Evolutionary conservation across 148 eudicot genomes (phyloP).

Genomic region (Amaranthus cruentus): DNA sequence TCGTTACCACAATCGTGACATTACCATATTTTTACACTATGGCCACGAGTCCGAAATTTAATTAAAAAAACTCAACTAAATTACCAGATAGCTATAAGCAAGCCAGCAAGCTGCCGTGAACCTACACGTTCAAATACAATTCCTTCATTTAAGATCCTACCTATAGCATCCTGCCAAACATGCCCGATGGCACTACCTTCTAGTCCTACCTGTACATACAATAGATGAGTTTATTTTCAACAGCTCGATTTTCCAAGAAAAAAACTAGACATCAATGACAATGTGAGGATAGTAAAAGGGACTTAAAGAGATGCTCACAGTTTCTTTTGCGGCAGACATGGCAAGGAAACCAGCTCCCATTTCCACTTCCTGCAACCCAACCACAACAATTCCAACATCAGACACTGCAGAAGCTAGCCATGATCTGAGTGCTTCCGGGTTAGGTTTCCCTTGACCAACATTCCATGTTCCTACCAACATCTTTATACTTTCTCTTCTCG

Average conservation of each 20-base stretch:
- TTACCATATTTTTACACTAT: no score
- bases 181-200: conserved; percentile 98
- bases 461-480: conserved; percentile 96
- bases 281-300: background rate
- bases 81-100: conserved; percentile 95
- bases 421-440: conserved; percentile 64
- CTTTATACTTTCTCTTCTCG: conserved; percentile 57
- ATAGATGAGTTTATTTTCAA: conserved; percentile 1
- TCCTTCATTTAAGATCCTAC: conserved; percentile 88
- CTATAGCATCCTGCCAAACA: conserved; percentile 93
- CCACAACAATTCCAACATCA: conserved; percentile 83
- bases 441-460: conserved; percentile 92
- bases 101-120: conserved; percentile 85
- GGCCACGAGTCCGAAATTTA: no score
- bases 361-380: conserved; percentile 98
- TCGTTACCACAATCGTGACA: no score
- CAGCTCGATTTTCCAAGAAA: no score
- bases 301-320: conserved; percentile 44
- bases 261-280: no score
- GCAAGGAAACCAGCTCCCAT: conserved; percentile 99
- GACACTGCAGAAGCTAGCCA: conserved; percentile 76
- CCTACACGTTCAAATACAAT: conserved; percentile 89
- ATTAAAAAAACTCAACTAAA: no score
- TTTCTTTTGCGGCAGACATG: conserved; percentile 99
- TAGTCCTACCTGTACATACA: conserved; percentile 77